These are phyloP conservation scores for Poa pratensis DNA, from an alignment of 176 grass and related monocot species.

Conservation along the genomic window DNA sequence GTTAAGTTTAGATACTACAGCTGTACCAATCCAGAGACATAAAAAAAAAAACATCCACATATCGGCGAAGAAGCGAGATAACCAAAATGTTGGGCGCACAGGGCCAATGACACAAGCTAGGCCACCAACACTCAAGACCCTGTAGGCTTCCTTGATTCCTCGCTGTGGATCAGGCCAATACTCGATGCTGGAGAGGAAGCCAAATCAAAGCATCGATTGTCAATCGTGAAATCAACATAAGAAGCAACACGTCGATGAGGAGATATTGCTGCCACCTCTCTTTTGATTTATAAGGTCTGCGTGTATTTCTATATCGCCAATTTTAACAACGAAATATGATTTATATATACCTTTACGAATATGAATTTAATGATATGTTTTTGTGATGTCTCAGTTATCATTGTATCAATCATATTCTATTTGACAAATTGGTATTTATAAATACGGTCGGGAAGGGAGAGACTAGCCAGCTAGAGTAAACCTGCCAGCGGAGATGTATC, in stretches of 20 bases:
- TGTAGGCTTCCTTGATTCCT: slow-evolving; percentile 93
- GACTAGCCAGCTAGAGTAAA: neutral
- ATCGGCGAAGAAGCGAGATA: slow-evolving; percentile 84
- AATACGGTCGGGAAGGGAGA: neutral
- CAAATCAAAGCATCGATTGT: neutral
- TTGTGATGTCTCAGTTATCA: too few species aligned
- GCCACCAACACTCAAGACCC: slow-evolving; percentile 69
- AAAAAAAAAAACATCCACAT: slow-evolving; percentile 73
- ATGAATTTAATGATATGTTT: neutral
- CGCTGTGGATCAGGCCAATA: slow-evolving; percentile 91
- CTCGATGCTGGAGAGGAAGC: slow-evolving; percentile 63
- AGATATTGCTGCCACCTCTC: neutral
- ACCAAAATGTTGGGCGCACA: slow-evolving; percentile 87
- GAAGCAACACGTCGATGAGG: neutral
- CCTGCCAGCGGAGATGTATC: slow-evolving; percentile 81
- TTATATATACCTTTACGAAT: too few species aligned
- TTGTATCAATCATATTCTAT: neutral
- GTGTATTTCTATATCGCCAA: neutral
- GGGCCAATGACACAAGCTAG: slow-evolving; percentile 78
- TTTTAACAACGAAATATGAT: neutral
- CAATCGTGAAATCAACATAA: neutral
- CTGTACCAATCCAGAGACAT: too few species aligned
- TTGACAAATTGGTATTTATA: neutral
- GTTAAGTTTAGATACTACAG: too few species aligned
- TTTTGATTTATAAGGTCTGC: neutral